Evolutionary conservation across 768 basidiomycete species (phyloP), one percentile per base, ranked within the genome.

Genomic region (Cantharellus cinnabarinus): DNA sequence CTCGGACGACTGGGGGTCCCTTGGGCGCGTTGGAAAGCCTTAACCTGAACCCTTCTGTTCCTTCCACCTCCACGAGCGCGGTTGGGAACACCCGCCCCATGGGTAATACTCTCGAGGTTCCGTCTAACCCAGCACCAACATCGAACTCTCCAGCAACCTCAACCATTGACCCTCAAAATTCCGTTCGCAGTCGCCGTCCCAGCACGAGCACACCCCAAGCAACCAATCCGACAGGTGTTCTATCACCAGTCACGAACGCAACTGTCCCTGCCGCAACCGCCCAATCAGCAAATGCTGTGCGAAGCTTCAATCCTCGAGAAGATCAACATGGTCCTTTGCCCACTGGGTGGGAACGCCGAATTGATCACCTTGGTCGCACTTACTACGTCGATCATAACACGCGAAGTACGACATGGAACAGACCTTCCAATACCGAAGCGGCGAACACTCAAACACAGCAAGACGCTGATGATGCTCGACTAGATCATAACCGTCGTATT

Each of bases 381-480:
- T 99, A 99, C 70, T 99, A 98, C 69, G 95, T 99, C 58, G 95
- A 99, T 68, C 95, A 98, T 72, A 98, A 97, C 69, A 89, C 89
- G 4, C 84, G 95, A 59, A 88, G 85, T 7, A 99, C 95, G 4
- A 98, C 95, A 0, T 99, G 95, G 95, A 93, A 89, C 68, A 75
- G 95, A 15, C 94, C 94, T 4, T 87, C 83, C 34, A 71, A 79
- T 7, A 89, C 76, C 66, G 35, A 10, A 37, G 77, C 79, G 2
- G 81, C 77, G 10, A 93, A 94, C 66, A 77, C 72, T 53, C 77
- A 73, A 41, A 80, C 70, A 53, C 53, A 66, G 37, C 59, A 63
- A 58, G 87, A 87, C 67, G 87, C 85, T 7, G 85, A 84, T 68
- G 85, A 83, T 4, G 88, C 88, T 56, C 83, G 86, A 57, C 85